Evolutionary conservation across 139 green algal genomes (phyloP), one percentile per base, ranked within the genome.

Genomic region (Chlamydomonas schloesseri): DNA sequence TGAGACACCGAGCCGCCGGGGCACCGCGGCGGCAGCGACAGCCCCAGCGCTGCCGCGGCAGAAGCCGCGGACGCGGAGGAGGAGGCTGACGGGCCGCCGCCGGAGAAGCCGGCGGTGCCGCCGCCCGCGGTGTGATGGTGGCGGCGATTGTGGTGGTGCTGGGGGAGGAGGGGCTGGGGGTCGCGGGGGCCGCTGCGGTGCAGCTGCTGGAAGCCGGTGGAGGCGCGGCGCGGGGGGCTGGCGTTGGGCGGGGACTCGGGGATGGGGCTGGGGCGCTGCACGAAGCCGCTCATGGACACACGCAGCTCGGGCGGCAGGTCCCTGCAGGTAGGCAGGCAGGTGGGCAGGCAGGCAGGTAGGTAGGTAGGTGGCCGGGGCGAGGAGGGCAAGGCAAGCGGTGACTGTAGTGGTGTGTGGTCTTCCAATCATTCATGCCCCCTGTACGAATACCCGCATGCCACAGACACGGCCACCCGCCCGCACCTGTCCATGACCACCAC

Each of bases 211-310:
- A 13, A 10, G 78, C 60, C 36, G 64, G 42, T 33, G n/a, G 78
- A 84, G 64, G 50, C n/a, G 42, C 78, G 78, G 47, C 64, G 78
- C 78, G 67, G 64, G 24, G 78, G 78, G 65, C 78, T 84, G 64
- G 29, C 64, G 3, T 65, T 65, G 5, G 78, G 78, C 23, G 60
- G 28, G 60, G 18, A 23, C 78, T 84, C 78, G 13, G 78, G 78
- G 23, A 74, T 73, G 42, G 76, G 60, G 64, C 42, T 67, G 62
- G 46, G 64, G 21, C 55, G 68, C 14, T 53, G 58, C 60, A 60
- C 14, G 58, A n/a, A 84, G 64, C 64, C 64, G n/a, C 14, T 84
- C 17, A n/a, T 28, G 11, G 78, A 84, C 10, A 84, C 24, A 11
- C 64, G 78, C 17, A 74, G 64, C 29, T 84, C 64, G 21, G 28